These are phyloP conservation scores for Ophiostoma quercus DNA, from an alignment of 2,329 filamentous ascomycete species.

Conservation along the genomic window DNA sequence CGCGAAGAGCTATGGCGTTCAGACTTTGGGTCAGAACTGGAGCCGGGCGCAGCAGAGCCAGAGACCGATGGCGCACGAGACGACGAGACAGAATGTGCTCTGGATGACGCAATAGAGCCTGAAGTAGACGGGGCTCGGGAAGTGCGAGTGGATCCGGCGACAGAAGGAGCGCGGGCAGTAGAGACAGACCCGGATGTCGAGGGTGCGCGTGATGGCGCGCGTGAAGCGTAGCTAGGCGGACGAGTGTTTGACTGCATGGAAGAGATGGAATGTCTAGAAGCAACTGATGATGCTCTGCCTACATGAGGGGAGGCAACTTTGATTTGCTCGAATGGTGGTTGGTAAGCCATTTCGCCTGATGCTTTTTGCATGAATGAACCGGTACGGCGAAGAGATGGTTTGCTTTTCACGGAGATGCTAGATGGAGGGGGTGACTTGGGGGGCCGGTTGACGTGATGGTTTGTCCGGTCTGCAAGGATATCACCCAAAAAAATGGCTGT, in stretches of 20 bases:
- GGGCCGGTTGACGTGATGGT: slow-evolving; percentile 1
- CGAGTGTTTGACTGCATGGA: not conserved
- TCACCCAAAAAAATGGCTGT: not conserved
- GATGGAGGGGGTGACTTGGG: not conserved
- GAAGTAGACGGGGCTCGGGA: not conserved
- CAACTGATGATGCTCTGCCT: slow-evolving; percentile 3
- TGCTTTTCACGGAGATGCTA: not conserved
- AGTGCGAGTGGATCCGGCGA: not conserved
- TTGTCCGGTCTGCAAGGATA: not conserved
- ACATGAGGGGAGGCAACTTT: not conserved
- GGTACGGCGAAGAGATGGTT: slow-evolving; percentile 16
- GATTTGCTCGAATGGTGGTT: slow-evolving; percentile 2
- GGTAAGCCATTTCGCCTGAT: slow-evolving; percentile 16
- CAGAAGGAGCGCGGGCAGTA: not conserved
- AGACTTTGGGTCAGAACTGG: not conserved
- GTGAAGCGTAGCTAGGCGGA: not conserved
- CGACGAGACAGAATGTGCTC: not conserved
- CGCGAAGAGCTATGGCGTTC: slow-evolving; percentile 14
- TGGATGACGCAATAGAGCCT: not conserved
- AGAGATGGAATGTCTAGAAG: not conserved
- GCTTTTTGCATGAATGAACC: slow-evolving; percentile 14
- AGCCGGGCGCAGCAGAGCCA: not conserved
- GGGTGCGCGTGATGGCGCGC: not conserved
- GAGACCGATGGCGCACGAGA: not conserved
- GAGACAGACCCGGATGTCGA: not conserved